Evolutionary conservation across 2,329 filamentous ascomycete genomes (phyloP), one percentile per base, ranked within the genome.

Genomic region (Penicillium decumbens): DNA sequence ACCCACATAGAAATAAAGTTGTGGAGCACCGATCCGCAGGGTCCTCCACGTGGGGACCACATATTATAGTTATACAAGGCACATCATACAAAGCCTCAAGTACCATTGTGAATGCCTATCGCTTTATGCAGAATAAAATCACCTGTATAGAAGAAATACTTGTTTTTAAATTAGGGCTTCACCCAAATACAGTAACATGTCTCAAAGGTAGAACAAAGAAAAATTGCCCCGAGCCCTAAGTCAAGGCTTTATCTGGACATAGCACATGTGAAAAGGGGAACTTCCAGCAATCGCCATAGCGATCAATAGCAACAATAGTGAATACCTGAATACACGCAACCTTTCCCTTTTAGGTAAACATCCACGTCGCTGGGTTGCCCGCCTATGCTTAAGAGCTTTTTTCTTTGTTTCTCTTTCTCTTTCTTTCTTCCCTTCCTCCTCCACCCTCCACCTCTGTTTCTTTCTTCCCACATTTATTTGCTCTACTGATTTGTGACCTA

Each of bases 401-500:
- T 49, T 48, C 51, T 57, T 48, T 49, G 29, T 51, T 40, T 39
- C 40, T 41, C 27, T 49, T 32, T 18, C 27, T n/a, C 1, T 10
- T 42, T 43, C 30, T 43, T 41, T 39, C 27, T 53, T 41, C 24
- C 38, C 38, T 32, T 43, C 18, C 32, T 35, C 41, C 48, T 13
- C 35, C 15, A 18, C 37, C 20, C 10, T 15, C 28, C 37, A 29
- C 33, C 27, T 9, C 8, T 40, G 37, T 23, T 29, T 18, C 20
- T 38, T 40, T 41, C 33, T 41, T 51, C 20, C 10, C 28, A 20
- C 32, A 23, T 33, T 23, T 46, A 35, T 29, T 39, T 23, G 18
- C 15, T 18, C 15, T 41, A 9, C 15, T 29, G 24, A 41, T 6
- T 28, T 41, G 13, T 25, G 9, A 24, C 10, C 4, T 25, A 23